Percentiles rank a stretch among this genome's conserved stretches.
Evolutionary conservation across 805 yeast species (phyloP).

Genomic region (Teunomyces pallodes): DNA sequence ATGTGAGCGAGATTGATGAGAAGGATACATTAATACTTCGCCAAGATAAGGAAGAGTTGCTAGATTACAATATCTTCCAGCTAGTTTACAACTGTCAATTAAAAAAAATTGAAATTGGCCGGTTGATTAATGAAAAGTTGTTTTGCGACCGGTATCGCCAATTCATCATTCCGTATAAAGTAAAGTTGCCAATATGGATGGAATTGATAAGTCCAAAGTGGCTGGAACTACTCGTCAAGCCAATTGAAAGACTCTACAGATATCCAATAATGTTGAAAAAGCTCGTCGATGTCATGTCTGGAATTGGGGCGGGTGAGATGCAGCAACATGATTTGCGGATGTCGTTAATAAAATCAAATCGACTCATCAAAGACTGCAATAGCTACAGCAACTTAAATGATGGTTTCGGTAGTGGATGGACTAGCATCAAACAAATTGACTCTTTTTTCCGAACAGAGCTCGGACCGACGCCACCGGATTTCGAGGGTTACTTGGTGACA

Average conservation of each 20-base stretch:
- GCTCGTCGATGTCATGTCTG: neutral
- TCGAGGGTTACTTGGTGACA: neutral
- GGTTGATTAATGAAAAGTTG: conserved; percentile 7
- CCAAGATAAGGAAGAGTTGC: neutral
- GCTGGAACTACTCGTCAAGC: conserved; percentile 1
- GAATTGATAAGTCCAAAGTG: neutral
- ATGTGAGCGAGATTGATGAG: neutral
- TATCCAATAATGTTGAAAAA: conserved; percentile 5
- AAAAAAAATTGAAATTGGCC: conserved; percentile 10
- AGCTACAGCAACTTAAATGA: conserved; percentile 2
- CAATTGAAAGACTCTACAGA: conserved; percentile 5
- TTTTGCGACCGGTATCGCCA: neutral
- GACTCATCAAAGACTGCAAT: conserved; percentile 4
- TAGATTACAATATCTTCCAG: conserved; percentile 6
- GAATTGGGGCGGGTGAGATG: neutral
- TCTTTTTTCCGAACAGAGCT: neutral
- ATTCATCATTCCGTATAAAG: neutral
- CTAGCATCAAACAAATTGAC: neutral
- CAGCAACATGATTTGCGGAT: conserved; percentile 4
- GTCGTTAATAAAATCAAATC: conserved; percentile 4
- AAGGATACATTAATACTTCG: neutral
- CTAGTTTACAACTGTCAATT: conserved; percentile 7
- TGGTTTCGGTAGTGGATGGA: neutral
- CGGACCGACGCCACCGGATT: neutral
- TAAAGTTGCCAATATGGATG: conserved; percentile 1